Conservation (phyloP, 202 grass and related monocot genomes). For the Saccharum hybrid region DNA sequence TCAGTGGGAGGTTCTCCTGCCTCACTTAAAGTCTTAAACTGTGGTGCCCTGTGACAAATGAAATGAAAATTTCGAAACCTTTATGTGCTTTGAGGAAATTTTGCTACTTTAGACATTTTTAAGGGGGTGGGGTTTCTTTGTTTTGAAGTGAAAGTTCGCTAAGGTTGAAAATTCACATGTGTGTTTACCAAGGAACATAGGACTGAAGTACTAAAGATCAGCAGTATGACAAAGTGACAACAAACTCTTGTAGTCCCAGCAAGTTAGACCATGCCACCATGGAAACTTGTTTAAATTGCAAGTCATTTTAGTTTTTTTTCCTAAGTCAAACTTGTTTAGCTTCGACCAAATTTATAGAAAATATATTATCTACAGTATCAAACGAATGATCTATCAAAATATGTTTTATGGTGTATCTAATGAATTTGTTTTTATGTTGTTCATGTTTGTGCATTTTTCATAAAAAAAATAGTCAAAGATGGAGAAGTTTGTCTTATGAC, state of each 20-base stretch:
- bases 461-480: not conserved
- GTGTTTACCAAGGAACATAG: not conserved
- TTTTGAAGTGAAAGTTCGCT: slow-evolving; percentile 14
- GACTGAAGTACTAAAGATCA: no score
- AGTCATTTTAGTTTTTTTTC: not conserved
- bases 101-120: not conserved
- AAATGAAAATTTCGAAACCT: not conserved
- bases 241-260: not conserved
- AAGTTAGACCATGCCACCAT: not conserved
- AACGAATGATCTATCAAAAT: not conserved
- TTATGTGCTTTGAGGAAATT: not conserved
- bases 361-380: not conserved
- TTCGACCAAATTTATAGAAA: not conserved
- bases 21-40: not conserved
- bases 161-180: not conserved
- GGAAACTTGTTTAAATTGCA: not conserved
- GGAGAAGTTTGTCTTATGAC: not conserved
- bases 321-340: not conserved
- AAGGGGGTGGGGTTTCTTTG: not conserved
- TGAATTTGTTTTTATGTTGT: not conserved
- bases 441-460: not conserved
- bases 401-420: not conserved
- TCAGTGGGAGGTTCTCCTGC: not conserved
- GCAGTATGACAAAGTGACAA: no score
- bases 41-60: not conserved